Evolutionary conservation across 352 stramenopile genomes (phyloP).

Genomic region (Phytophthora litchii): DNA sequence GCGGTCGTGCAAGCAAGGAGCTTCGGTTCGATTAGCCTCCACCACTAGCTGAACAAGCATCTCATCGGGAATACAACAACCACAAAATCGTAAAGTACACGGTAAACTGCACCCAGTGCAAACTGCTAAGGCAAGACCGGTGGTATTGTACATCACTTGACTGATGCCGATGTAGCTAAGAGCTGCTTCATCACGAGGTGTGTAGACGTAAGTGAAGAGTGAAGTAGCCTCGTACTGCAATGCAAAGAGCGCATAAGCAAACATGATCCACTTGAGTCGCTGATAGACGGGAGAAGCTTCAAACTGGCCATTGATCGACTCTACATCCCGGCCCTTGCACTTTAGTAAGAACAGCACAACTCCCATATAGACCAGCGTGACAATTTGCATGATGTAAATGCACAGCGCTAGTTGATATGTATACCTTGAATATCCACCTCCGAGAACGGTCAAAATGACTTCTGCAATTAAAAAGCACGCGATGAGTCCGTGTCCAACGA

Average conservation of each 20-base stretch:
- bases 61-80: constrained; percentile 52
- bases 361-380: constrained; percentile 53
- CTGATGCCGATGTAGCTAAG: constrained; percentile 49
- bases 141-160: constrained; percentile 47
- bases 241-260: constrained; percentile 50
- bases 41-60: constrained; percentile 49
- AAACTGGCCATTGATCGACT: constrained; percentile 59
- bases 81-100: constrained; percentile 51
- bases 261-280: constrained; percentile 65
- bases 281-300: constrained; percentile 60
- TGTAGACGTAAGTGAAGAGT: constrained; percentile 47
- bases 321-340: constrained; percentile 51
- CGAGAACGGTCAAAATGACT: constrained; percentile 28
- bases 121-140: constrained; percentile 41
- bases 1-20: constrained; percentile 7
- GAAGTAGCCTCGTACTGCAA: constrained; percentile 57
- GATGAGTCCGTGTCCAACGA: constrained; percentile 37
- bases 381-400: constrained; percentile 57
- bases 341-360: constrained; percentile 45
- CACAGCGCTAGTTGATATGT: constrained; percentile 44
- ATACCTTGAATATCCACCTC: constrained; percentile 43
- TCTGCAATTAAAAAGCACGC: constrained; percentile 34
- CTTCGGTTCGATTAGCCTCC: constrained; percentile 35
- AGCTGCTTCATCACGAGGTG: constrained; percentile 24
- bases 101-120: constrained; percentile 57